Percentiles rank a stretch among this genome's conserved stretches.
Evolutionary conservation across 768 basidiomycete genomes (phyloP).

Genomic region (Phlebiopsis gigantea): DNA sequence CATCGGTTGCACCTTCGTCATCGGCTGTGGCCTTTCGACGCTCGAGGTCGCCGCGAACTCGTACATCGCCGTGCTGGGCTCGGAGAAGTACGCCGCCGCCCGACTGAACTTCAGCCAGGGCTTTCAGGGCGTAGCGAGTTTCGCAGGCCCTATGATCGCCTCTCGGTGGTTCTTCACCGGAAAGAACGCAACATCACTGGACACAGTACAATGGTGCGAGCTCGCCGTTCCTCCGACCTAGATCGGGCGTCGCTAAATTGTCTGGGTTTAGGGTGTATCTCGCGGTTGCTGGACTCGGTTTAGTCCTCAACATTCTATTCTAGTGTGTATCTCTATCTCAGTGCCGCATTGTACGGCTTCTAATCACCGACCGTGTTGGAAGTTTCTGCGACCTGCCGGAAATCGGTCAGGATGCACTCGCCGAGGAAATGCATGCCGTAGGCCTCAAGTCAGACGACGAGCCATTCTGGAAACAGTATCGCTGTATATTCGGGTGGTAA

Average conservation of each 20-base stretch:
- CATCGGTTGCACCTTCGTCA: slow-evolving; percentile 68
- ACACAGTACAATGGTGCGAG: slow-evolving; percentile 59
- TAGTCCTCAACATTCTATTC: slow-evolving; percentile 59
- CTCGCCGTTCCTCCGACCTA: too few species aligned
- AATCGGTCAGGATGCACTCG: slow-evolving; percentile 62
- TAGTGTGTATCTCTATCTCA: slow-evolving; percentile 34
- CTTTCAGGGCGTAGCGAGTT: slow-evolving; percentile 72
- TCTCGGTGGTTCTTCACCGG: slow-evolving; percentile 71
- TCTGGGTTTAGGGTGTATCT: slow-evolving; percentile 56
- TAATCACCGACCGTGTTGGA: neutral
- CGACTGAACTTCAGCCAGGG: slow-evolving; percentile 78
- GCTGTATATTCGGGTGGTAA: slow-evolving; percentile 61
- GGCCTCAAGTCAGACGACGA: slow-evolving; percentile 38
- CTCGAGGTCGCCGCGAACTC: slow-evolving; percentile 76
- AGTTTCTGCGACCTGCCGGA: slow-evolving; percentile 67
- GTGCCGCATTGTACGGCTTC: neutral
- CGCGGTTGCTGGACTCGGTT: slow-evolving; percentile 57
- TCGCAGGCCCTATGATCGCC: slow-evolving; percentile 71
- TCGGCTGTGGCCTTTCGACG: slow-evolving; percentile 61
- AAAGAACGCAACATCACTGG: slow-evolving; percentile 52
- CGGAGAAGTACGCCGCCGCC: slow-evolving; percentile 58
- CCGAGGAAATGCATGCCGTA: slow-evolving; percentile 39
- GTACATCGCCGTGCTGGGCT: slow-evolving; percentile 68
- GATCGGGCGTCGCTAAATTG: neutral
- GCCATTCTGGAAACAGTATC: slow-evolving; percentile 65